Conservation (phyloP, 208 protist genomes). For the Trypanosoma boissoni region DNA sequence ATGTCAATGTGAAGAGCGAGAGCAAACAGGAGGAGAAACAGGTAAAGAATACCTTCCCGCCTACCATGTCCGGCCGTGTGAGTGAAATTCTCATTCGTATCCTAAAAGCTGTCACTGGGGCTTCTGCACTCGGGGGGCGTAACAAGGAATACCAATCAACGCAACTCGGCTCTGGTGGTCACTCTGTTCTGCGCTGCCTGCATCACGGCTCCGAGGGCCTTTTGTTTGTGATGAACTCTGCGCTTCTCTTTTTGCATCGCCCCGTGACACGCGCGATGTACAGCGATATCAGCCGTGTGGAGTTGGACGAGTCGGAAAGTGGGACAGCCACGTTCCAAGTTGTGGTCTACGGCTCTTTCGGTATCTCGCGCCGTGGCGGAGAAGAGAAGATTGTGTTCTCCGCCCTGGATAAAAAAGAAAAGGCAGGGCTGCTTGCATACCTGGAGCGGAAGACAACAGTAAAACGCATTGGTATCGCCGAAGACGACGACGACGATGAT, state of each 20-base stretch:
- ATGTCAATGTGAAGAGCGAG: conserved; percentile 26
- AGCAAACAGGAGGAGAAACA: conserved; percentile 29
- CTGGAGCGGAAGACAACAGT: conserved; percentile 56
- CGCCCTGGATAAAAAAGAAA: conserved; percentile 64
- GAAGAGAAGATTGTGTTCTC: conserved; percentile 71
- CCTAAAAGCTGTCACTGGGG: conserved; percentile 74
- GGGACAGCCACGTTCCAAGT: conserved; percentile 74
- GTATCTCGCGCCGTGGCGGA: conserved; percentile 8
- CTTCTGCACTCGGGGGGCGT: conserved; percentile 63
- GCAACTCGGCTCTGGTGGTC: conserved; percentile 9
- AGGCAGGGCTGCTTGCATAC: conserved; percentile 52
- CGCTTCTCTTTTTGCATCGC: conserved; percentile 80
- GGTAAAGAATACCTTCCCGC: conserved; percentile 39
- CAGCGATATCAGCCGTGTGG: conserved; percentile 44
- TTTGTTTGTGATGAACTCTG: conserved; percentile 70
- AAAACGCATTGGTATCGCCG: conserved; percentile 32
- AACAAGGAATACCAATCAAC: conserved; percentile 84
- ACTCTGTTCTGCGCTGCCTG: conserved; percentile 74
- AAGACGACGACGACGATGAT: conserved; percentile 36
- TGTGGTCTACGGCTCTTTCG: conserved; percentile 43
- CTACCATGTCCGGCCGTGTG: conserved; percentile 73
- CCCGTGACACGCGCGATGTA: conserved; percentile 62
- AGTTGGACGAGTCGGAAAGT: conserved; percentile 71
- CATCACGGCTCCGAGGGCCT: conserved; percentile 70
- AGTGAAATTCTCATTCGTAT: conserved; percentile 81